A percentile compares a stretch with the other conserved stretches of the same genome.
Evolutionary conservation across 257 asterid species (phyloP).

Genomic region (Ocimum tenuiflorum): DNA sequence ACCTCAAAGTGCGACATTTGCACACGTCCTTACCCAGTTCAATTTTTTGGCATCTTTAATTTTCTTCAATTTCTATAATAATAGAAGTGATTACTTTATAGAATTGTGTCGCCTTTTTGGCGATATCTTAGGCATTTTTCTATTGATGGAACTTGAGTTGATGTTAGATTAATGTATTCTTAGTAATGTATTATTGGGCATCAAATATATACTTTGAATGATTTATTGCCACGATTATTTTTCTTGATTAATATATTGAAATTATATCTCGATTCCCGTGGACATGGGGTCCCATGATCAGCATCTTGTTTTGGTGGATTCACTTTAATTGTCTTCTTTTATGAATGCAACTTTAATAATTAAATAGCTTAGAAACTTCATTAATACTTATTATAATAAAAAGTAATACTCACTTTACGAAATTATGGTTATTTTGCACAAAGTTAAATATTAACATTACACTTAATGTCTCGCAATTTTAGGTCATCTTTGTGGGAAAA

Average conservation of each 20-base stretch:
- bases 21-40: constrained; percentile 24
- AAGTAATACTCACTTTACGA: neutral
- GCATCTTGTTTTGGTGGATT: constrained; percentile 22
- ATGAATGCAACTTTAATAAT: neutral
- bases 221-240: neutral
- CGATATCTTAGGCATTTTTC: neutral
- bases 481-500: too few species aligned
- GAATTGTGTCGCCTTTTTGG: constrained; percentile 15
- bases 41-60: neutral
- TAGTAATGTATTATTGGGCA: constrained; percentile 20
- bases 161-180: constrained; percentile 14
- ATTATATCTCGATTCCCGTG: neutral
- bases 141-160: constrained; percentile 7
- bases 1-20: constrained; percentile 30
- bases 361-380: neutral
- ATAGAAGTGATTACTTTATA: neutral
- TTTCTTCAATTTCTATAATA: neutral
- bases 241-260: constrained; percentile 10
- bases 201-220: constrained; percentile 18
- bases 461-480: too few species aligned
- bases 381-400: neutral
- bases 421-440: neutral
- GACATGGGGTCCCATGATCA: constrained; percentile 19
- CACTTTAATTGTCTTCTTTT: constrained; percentile 9
- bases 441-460: too few species aligned